Conservation (phyloP, 2,329 filamentous ascomycete genomes). For the Dactylellina cionopaga region DNA sequence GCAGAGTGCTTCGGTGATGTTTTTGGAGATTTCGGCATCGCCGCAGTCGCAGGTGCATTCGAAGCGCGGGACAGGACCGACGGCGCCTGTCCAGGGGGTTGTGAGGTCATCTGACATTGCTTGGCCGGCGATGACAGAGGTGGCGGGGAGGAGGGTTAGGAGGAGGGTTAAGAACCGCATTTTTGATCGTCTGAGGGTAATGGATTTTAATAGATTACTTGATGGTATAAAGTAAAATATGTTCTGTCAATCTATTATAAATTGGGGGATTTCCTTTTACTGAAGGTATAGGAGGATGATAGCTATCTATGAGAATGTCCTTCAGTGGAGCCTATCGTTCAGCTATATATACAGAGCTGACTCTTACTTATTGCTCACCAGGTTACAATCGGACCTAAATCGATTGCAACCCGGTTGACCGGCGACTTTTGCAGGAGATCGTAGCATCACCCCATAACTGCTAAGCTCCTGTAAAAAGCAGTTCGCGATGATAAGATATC, state of each 20-base stretch:
- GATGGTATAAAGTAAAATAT: neutral
- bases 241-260: too few species aligned
- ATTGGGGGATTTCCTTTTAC: too few species aligned
- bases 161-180: conserved; percentile 22
- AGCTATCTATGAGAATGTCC: too few species aligned
- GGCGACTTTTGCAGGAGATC: too few species aligned
- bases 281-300: too few species aligned
- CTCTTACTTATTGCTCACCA: too few species aligned
- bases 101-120: neutral
- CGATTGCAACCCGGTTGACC: too few species aligned
- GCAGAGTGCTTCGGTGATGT: conserved; percentile 36
- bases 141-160: conserved; percentile 5
- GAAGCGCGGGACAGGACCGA: conserved; percentile 37
- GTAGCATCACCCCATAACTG: too few species aligned
- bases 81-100: conserved; percentile 15
- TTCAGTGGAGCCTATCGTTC: too few species aligned
- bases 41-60: conserved; percentile 46
- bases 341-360: too few species aligned
- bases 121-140: neutral
- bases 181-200: neutral
- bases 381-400: too few species aligned
- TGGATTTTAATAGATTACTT: neutral
- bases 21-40: conserved; percentile 7
- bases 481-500: neutral
- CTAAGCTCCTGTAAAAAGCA: too few species aligned